Evolutionary conservation across 305 asterid species (phyloP).

Genomic region (Solanum aculeatissimum): DNA sequence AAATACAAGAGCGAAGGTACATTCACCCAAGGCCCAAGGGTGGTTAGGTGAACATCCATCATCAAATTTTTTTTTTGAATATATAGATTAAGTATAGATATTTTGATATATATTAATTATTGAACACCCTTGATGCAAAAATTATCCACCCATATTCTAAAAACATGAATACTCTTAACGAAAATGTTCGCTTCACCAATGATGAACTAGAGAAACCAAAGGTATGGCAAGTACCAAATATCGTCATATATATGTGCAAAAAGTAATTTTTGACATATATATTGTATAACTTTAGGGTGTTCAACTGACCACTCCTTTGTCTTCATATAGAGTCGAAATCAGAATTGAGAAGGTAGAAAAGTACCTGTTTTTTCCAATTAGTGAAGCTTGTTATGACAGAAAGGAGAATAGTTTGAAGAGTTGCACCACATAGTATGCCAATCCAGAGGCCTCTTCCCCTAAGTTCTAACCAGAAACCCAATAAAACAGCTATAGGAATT

Average conservation of each 20-base stretch:
- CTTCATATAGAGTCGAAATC: background rate
- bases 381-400: slow-evolving; percentile 35
- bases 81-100: no score
- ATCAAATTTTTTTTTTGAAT: no score
- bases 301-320: background rate
- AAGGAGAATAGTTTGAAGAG: slow-evolving; percentile 35
- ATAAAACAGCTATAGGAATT: slow-evolving; percentile 39
- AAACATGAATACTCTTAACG: no score
- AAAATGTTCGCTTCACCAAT: no score
- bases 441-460: slow-evolving; percentile 67
- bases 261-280: background rate
- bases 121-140: no score
- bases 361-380: slow-evolving; percentile 54
- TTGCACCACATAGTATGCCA: slow-evolving; percentile 45
- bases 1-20: no score
- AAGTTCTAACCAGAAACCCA: slow-evolving; percentile 35
- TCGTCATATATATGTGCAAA: background rate
- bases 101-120: no score
- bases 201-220: background rate
- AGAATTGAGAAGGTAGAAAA: background rate
- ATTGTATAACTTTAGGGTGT: background rate
- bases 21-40: no score
- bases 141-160: no score
- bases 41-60: no score
- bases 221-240: background rate